Evolutionary conservation across 352 stramenopile species (phyloP), one percentile per base, ranked within the genome.

Genomic region (Pythium graminicola): DNA sequence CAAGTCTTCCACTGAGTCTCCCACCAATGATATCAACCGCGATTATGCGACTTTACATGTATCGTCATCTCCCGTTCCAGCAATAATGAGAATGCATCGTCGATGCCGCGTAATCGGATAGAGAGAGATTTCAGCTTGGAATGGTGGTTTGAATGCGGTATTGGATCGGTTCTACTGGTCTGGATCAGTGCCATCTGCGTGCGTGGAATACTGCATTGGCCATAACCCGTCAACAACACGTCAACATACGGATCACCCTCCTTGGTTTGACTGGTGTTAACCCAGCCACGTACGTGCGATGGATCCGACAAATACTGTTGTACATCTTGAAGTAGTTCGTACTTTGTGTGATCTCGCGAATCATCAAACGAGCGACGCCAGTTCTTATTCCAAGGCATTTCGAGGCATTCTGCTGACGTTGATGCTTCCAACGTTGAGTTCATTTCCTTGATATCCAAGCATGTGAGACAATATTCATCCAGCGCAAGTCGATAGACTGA

Each of bases 1-100:
- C 19, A 55, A 33, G 7, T 55, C 48, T 35, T 55, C 35, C 4
- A 55, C 16, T 16, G 32, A 38, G 10, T 43, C 48, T n/a, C 48
- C 48, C 5, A 55, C 35, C 45, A n/a, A n/a, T n/a, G n/a, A n/a
- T n/a, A n/a, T n/a, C n/a, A n/a, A n/a, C n/a, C n/a, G n/a, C n/a
- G n/a, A n/a, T n/a, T n/a, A n/a, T n/a, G n/a, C n/a, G n/a, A n/a
- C n/a, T n/a, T n/a, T n/a, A n/a, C n/a, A n/a, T n/a, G n/a, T n/a
- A n/a, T n/a, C n/a, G n/a, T n/a, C n/a, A n/a, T n/a, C n/a, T n/a
- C n/a, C n/a, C n/a, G n/a, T n/a, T n/a, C n/a, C n/a, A n/a, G n/a
- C n/a, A n/a, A n/a, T n/a, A n/a, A n/a, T n/a, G n/a, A n/a, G n/a
- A n/a, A n/a, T n/a, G n/a, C n/a, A n/a, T n/a, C n/a, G n/a, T n/a